Evolutionary conservation across 176 grass and related monocot species (phyloP).

Genomic region (Echinochloa phyllopogon): DNA sequence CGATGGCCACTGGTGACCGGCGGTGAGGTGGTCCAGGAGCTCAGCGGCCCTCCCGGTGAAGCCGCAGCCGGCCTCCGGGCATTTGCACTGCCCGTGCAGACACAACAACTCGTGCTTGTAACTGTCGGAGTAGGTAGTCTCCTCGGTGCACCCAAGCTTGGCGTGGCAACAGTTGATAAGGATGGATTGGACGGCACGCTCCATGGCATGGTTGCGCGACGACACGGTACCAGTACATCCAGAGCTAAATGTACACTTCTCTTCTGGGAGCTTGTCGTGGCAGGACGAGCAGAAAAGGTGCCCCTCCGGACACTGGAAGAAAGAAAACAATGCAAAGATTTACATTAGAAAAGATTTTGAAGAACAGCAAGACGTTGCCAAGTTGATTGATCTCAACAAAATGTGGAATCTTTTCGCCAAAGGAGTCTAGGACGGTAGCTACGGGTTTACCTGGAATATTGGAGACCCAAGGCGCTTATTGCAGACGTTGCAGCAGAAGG

Average conservation of each 20-base stretch:
- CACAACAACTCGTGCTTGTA: not conserved
- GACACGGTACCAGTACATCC: not conserved
- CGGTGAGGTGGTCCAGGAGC: constrained; percentile 16
- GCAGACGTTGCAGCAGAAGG: not conserved
- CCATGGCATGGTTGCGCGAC: not conserved
- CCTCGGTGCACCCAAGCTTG: not conserved
- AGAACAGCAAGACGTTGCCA: not conserved
- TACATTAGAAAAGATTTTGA: not conserved
- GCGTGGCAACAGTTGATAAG: not conserved
- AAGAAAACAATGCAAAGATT: not conserved
- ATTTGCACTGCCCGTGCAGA: not conserved
- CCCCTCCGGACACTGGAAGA: not conserved
- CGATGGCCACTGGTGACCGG: not conserved
- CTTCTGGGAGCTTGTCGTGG: not conserved
- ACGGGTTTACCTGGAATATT: not conserved
- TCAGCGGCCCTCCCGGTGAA: not conserved
- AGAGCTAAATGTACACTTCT: not conserved
- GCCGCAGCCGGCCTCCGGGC: not conserved
- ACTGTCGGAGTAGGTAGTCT: not conserved
- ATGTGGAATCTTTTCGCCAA: not conserved
- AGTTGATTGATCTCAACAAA: not conserved
- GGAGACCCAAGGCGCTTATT: not conserved
- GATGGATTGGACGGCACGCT: not conserved
- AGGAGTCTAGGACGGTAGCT: not conserved
- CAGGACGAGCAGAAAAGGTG: not conserved